Evolutionary conservation across 305 asterid genomes (phyloP).

Genomic region (Stenogyne calaminthoides): DNA sequence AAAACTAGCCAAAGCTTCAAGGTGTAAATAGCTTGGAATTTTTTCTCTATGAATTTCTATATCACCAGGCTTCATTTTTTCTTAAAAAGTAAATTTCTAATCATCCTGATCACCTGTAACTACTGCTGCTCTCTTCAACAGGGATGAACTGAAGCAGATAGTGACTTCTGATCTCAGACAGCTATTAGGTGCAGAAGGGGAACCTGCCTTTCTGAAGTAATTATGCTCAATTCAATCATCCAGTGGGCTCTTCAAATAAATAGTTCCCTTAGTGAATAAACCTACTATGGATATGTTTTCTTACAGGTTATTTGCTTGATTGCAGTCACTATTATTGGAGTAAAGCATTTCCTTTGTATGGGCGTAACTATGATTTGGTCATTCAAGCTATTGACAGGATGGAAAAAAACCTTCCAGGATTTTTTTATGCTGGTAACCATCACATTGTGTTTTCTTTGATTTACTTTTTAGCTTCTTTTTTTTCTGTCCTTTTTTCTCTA

Average conservation of each 20-base stretch:
- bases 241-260: constrained; percentile 18
- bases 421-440: constrained; percentile 77
- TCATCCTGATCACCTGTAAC: constrained; percentile 17
- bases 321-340: constrained; percentile 87
- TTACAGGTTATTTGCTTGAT: constrained; percentile 39
- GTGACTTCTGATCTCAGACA: constrained; percentile 81
- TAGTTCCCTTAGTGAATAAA: constrained; percentile 24
- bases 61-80: not conserved
- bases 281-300: constrained; percentile 19
- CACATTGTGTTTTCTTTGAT: not conserved
- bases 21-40: constrained; percentile 39
- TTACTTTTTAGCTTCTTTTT: not conserved
- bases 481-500: not conserved
- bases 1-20: constrained; percentile 84
- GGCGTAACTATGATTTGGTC: constrained; percentile 61
- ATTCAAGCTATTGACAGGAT: constrained; percentile 74
- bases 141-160: constrained; percentile 75
- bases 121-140: constrained; percentile 28
- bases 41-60: not conserved
- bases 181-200: constrained; percentile 85
- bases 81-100: not conserved
- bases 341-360: constrained; percentile 83
- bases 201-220: constrained; percentile 73
- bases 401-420: constrained; percentile 83
- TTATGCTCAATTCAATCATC: constrained; percentile 9